Evolutionary conservation across 371 early-diverging fungal genomes (phyloP).

Genomic region (Mortierella sp.): DNA sequence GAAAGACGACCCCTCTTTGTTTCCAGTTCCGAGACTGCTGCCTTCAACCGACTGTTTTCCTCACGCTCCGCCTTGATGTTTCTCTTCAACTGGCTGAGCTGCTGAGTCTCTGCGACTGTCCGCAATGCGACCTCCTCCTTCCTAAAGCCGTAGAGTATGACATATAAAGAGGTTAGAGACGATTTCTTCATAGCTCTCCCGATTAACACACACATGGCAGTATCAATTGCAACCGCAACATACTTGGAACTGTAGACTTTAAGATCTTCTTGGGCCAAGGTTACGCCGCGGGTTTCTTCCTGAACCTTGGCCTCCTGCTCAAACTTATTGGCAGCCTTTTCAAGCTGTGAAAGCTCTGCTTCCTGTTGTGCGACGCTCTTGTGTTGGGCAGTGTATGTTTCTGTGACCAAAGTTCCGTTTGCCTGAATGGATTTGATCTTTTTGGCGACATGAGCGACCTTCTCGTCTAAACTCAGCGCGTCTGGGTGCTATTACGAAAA

Average conservation of each 20-base stretch:
- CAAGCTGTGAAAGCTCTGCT: conserved; percentile 47
- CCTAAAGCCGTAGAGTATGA: conserved; percentile 40
- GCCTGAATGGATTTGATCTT: conserved; percentile 75
- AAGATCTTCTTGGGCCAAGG: conserved; percentile 31
- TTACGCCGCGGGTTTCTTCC: conserved; percentile 45
- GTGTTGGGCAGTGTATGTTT: conserved; percentile 71
- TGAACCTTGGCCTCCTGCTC: conserved; percentile 63
- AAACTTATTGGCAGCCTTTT: conserved; percentile 62
- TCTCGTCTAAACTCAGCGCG: conserved; percentile 80
- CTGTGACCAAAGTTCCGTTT: conserved; percentile 67
- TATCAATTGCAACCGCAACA: not conserved
- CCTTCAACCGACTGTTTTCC: conserved; percentile 68
- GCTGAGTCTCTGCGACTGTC: conserved; percentile 78
- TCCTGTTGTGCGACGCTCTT: conserved; percentile 52
- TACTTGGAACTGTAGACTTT: conserved; percentile 38
- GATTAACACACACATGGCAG: not conserved
- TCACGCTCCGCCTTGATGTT: conserved; percentile 77
- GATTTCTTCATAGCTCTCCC: too few species aligned
- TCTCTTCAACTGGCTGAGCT: conserved; percentile 76
- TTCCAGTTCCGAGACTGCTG: conserved; percentile 69
- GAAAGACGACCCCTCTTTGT: conserved; percentile 63
- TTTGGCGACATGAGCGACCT: conserved; percentile 75
- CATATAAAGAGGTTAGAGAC: not conserved
- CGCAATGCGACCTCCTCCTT: conserved; percentile 80
- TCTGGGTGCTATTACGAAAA: conserved; percentile 61